Evolutionary conservation across 495 filamentous ascomycete species (phyloP), one percentile per base, ranked within the genome.

Genomic region (Xylaria sp.): DNA sequence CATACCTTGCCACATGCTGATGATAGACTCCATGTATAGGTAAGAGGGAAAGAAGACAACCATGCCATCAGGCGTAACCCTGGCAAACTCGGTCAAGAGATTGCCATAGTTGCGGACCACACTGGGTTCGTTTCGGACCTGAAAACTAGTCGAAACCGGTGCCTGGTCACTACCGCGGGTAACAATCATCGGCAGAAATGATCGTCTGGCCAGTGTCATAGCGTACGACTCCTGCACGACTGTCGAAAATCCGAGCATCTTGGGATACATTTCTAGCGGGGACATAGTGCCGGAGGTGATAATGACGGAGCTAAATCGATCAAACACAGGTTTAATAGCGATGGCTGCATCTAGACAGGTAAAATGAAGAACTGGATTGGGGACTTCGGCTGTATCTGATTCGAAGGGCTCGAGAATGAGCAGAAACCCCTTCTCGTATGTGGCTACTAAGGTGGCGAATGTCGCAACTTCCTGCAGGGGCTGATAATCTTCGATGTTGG

Each of bases 1-100:
- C 93, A 98, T 97, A 69, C 93, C 92, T 78, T 98, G 96, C 97
- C 97, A 99, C 91, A 97, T 97, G 80, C 90, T 93, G 77, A 99
- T 97, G 77, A 98, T 98, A 46, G 90, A 93, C 77, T 99, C 97
- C 97, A 99, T 98, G 84, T 99, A 99, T 3, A 99, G 88, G 76
- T 99, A 99, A 1, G 93, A 97, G 0, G 97, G 97, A 81, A 99
- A 99, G 86, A 99, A 99, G 59, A 99, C 97, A 41, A 98, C 96
- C 81, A 99, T 90, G 64, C 97, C 97, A 75, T 99, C 97, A 0
- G 97, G 97, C 0, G 96, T 98, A 73, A 98, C 90, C 79, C 92
- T 94, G 44, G 93, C 89, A 76, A 99, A 98, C 76, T 98, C 97
- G 31, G 93, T 93, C 21, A 99, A 83, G 7, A 99, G 85, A 70